Percentiles rank a stretch among this genome's conserved stretches.
phyloP scores from a whole-genome alignment of 1,284 basidiomycete species.

The Ganoderma resinaceum region DNA sequence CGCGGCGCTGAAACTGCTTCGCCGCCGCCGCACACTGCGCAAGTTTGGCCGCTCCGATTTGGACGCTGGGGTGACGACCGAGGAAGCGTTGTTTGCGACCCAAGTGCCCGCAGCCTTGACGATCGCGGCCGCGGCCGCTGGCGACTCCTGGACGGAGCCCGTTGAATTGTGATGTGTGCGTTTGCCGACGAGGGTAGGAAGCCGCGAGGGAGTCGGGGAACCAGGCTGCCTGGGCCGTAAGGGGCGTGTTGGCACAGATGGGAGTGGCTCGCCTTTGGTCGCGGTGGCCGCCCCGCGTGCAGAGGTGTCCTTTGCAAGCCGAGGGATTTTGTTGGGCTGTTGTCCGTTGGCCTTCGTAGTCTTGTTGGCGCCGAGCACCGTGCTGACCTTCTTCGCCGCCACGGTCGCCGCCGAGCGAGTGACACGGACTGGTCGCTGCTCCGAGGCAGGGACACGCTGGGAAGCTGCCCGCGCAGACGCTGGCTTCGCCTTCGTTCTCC shows the following conservation, averaged over 20 bases:
- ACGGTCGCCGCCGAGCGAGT: slow-evolving; percentile 72
- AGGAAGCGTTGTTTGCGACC: slow-evolving; percentile 75
- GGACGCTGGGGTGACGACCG: slow-evolving; percentile 69
- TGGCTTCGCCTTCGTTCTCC: slow-evolving; percentile 51
- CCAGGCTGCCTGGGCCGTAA: slow-evolving; percentile 45
- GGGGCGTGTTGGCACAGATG: slow-evolving; percentile 41
- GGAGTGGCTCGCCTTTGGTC: slow-evolving; percentile 43
- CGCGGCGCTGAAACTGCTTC: slow-evolving; percentile 84
- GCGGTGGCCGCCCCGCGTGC: slow-evolving; percentile 42
- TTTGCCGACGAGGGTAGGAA: slow-evolving; percentile 73
- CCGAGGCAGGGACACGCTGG: slow-evolving; percentile 62
- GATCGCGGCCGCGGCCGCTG: slow-evolving; percentile 42
- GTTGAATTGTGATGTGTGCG: slow-evolving; percentile 55
- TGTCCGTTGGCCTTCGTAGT: slow-evolving; percentile 45
- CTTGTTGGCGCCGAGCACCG: slow-evolving; percentile 38
- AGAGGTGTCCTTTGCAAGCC: slow-evolving; percentile 64
- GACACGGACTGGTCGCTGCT: slow-evolving; percentile 74
- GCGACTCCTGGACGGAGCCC: slow-evolving; percentile 59
- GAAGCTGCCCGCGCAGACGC: slow-evolving; percentile 46
- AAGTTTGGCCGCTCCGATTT: slow-evolving; percentile 76
- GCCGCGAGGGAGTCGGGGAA: slow-evolving; percentile 72
- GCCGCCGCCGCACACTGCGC: slow-evolving; percentile 70
- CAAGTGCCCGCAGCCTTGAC: slow-evolving; percentile 58
- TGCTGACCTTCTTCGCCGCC: slow-evolving; percentile 53
- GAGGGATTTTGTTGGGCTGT: slow-evolving; percentile 79